Evolutionary conservation across 2,329 filamentous ascomycete species (phyloP).

Genomic region (Microsporum ferrugineum): DNA sequence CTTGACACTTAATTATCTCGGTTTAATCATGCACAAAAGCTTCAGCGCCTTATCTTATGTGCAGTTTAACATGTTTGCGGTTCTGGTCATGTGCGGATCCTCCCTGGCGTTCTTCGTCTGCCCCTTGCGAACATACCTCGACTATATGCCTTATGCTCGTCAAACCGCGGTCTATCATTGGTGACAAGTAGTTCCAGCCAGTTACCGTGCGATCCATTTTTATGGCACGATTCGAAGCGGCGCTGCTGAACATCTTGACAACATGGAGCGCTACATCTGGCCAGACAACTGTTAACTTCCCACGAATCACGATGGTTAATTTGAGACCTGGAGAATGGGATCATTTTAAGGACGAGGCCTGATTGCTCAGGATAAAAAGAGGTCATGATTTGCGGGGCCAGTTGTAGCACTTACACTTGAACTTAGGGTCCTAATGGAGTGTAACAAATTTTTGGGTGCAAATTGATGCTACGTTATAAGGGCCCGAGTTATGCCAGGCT

Average conservation of each 20-base stretch:
- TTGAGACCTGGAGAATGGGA: neutral
- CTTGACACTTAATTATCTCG: neutral
- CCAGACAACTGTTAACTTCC: neutral
- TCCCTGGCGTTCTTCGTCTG: neutral
- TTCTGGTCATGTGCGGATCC: conserved; percentile 3
- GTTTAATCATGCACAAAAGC: neutral
- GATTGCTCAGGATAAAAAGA: neutral
- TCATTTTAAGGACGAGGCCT: neutral
- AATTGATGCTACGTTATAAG: conserved; percentile 1
- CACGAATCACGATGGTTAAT: neutral
- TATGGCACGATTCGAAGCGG: neutral
- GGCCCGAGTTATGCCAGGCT: neutral
- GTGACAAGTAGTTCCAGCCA: neutral
- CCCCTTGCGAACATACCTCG: neutral
- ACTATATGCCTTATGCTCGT: neutral
- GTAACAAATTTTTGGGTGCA: conserved; percentile 1
- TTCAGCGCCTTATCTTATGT: neutral
- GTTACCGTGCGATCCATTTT: neutral
- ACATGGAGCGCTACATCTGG: neutral
- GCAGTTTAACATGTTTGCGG: neutral
- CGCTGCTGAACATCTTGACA: conserved; percentile 1
- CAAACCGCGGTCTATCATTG: neutral
- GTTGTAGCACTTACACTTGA: neutral
- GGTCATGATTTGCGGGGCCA: neutral
- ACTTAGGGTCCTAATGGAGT: neutral